Evolutionary conservation across 2,329 filamentous ascomycete species (phyloP).

Genomic region (Pseudocercospora cruenta): DNA sequence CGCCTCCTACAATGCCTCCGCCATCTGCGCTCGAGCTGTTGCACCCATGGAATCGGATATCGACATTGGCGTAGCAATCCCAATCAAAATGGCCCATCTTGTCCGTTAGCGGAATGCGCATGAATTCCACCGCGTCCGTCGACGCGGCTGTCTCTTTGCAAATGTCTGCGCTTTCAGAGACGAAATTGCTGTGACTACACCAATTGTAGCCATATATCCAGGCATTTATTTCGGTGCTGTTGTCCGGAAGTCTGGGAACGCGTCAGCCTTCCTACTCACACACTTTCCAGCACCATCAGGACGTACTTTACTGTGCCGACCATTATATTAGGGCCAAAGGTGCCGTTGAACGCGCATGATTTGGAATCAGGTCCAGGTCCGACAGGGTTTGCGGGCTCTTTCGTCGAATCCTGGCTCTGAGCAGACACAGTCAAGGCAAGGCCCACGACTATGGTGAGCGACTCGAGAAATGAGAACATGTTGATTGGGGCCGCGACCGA

Average conservation of each 20-base stretch:
- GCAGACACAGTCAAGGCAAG: neutral
- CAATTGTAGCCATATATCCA: conserved; percentile 20
- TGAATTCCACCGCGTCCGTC: conserved; percentile 12
- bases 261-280: neutral
- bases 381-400: neutral
- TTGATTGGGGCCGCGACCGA: neutral
- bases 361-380: neutral
- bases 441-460: neutral
- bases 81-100: conserved; percentile 16
- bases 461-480: neutral
- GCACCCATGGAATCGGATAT: conserved; percentile 14
- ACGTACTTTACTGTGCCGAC: conserved; percentile 10
- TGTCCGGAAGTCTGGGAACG: conserved; percentile 6
- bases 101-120: conserved; percentile 15
- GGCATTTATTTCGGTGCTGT: conserved; percentile 12
- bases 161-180: conserved; percentile 15
- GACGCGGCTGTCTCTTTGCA: conserved; percentile 4
- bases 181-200: conserved; percentile 15
- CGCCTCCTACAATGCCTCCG: neutral
- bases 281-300: neutral
- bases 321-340: conserved; percentile 12
- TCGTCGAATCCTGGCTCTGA: neutral
- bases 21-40: neutral
- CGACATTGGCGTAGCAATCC: conserved; percentile 18
- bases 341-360: conserved; percentile 13